A percentile compares a stretch with the other conserved stretches of the same genome.
Conservation (phyloP, 1,139 yeast genomes). For the Yamadazyma epiphylla region DNA sequence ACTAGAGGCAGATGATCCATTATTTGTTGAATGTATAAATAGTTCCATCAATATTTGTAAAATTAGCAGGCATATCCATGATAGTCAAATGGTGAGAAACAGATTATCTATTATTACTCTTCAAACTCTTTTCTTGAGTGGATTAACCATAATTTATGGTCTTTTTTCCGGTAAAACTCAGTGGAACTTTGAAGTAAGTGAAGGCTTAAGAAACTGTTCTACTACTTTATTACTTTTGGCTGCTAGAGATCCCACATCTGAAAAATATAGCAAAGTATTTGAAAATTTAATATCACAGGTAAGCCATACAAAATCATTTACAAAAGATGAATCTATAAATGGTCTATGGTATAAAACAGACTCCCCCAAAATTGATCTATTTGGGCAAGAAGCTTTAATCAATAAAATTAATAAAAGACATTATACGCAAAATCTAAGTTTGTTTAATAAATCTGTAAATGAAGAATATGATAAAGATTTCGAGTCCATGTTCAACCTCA, state of each 20-base stretch:
- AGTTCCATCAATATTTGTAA: slow-evolving; percentile 10
- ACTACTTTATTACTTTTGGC: slow-evolving; percentile 5
- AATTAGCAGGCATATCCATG: slow-evolving; percentile 7
- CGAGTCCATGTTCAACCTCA: too few species aligned
- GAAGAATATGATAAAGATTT: not conserved
- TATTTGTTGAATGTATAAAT: slow-evolving; percentile 9
- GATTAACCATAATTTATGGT: slow-evolving; percentile 9
- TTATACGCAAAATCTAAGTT: too few species aligned
- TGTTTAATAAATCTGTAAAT: too few species aligned
- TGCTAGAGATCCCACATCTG: slow-evolving; percentile 6
- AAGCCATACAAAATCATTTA: not conserved
- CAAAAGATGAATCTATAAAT: too few species aligned
- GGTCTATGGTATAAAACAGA: too few species aligned
- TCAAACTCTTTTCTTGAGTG: slow-evolving; percentile 10
- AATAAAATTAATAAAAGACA: not conserved
- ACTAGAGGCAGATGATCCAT: slow-evolving; percentile 6
- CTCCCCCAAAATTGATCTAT: not conserved
- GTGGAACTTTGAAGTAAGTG: slow-evolving; percentile 7
- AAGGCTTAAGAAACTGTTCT: slow-evolving; percentile 10
- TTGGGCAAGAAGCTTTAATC: not conserved
- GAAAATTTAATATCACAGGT: slow-evolving; percentile 7
- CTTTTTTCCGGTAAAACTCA: slow-evolving; percentile 4
- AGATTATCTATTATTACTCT: slow-evolving; percentile 7
- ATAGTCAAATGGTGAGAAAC: slow-evolving; percentile 3
- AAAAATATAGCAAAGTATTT: slow-evolving; percentile 5